Base-by-base conservation (phyloP, 2,329 filamentous ascomycete genomes). In the Botrytis sinoallii region DNA sequence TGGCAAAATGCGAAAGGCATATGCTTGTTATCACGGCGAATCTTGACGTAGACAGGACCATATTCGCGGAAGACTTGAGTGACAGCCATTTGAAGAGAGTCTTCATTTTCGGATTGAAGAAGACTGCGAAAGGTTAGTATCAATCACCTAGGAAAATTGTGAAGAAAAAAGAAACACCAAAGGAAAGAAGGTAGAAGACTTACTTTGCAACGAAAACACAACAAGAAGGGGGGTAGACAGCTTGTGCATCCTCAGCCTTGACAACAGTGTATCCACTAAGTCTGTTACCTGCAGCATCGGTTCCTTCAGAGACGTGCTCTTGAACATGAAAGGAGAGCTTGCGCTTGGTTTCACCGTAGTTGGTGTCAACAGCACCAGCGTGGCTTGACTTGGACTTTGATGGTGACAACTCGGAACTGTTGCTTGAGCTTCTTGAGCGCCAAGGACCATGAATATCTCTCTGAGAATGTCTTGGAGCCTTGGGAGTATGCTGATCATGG, bases 191-290 rank as follows among this genome's bases (percentile, higher is more conserved):
- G 32, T 12, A 32, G 59, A 38, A 40, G 20, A 84, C 87, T 84
- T 84, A 91, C 90, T 91, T 91, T 46, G 89, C 90, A 55, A 90
- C 88, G 77, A 91, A 91, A 52, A 91, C 84, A 78, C 89, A 91
- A 57, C 87, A 86, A 12, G 84, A 85, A 0, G 88, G 84, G 0
- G 88, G 85, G 71, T 78, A 81, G 22, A 77, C 64, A 18, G 75
- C 75, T 65, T 81, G 80, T 16, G 79, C 77, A 75, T 80, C 78
- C 29, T 79, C 76, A 46, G 77, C 71, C 18, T 77, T 76, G 73
- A 79, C 70, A 29, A 70, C 52, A 46, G 60, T 52, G 40, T 74
- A 73, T 44, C 68, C 69, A 71, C 60, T 67, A 44, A 55, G 57
- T 70, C 73, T 18, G 72, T 66, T 38, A 40, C 67, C 61, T 25